Conservation (phyloP, 768 basidiomycete species). For the Boletus patriciae region DNA sequence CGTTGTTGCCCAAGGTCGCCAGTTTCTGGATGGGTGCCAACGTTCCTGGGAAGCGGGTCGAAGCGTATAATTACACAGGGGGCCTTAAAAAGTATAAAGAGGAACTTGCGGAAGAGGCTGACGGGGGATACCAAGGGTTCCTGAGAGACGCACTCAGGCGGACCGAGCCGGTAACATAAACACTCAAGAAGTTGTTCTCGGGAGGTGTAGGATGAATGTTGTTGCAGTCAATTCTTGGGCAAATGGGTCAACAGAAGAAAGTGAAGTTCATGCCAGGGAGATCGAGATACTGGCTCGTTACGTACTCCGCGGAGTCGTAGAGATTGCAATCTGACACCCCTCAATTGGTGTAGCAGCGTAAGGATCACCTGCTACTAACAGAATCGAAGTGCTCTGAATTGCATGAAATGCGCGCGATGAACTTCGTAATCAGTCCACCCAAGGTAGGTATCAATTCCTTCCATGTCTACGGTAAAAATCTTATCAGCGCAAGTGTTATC, state of each 20-base stretch:
- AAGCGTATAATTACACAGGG: constrained; percentile 7
- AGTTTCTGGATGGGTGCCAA: constrained; percentile 14
- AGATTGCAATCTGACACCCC: too few relatives aligned
- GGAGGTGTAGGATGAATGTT: not conserved
- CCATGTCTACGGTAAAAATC: too few relatives aligned
- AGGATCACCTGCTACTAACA: not conserved
- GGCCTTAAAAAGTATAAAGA: constrained; percentile 11
- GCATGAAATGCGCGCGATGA: not conserved
- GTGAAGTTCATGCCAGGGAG: too few relatives aligned
- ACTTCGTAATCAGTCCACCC: not conserved
- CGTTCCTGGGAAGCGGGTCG: constrained; percentile 4
- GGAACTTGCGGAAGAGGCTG: constrained; percentile 10
- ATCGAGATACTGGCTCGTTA: too few relatives aligned
- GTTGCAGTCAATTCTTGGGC: not conserved
- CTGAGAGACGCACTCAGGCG: constrained; percentile 6
- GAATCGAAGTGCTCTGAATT: not conserved
- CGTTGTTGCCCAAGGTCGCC: constrained; percentile 4
- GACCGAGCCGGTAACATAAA: not conserved
- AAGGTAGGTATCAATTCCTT: not conserved
- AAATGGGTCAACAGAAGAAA: too few relatives aligned
- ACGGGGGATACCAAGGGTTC: constrained; percentile 7
- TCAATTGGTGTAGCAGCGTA: too few relatives aligned
- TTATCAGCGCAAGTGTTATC: not conserved
- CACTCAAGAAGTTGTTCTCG: not conserved
- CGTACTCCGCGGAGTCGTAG: too few relatives aligned